Evolutionary conservation across 176 grass and related monocot species (phyloP), one percentile per base, ranked within the genome.

Genomic region (Triticum monococcum): DNA sequence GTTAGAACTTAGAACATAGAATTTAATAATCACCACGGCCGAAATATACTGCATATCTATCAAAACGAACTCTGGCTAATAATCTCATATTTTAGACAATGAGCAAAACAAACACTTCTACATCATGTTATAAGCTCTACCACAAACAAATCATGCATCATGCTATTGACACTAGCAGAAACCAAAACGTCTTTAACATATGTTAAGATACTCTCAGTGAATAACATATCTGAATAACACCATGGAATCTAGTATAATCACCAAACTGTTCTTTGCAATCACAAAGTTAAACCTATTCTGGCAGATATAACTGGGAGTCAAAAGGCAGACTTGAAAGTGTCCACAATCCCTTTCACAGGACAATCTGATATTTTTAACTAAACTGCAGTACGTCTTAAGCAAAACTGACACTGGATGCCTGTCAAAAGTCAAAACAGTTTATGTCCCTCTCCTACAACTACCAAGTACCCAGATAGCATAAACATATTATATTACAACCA

Each of bases 321-420:
- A 54, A 31, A 76, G 45, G 26, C 14, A 32, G 48, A 54, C 18
- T 26, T 76, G 25, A 31, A 54, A 32, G 72, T 50, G 45, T 50
- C 73, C 45, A 76, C 50, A 45, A 54, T 18, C 72, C 72, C 68
- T 28, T 48, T 20, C n/a, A 41, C 54, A 12, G 68, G 68, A 70
- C 60, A 26, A 22, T 24, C 54, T 83, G 28, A 57, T 20, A 28
- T 32, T 75, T 81, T 28, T 57, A 80, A n/a, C 16, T 54, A 65
- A 41, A 40, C 43, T 74, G 64, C 24, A 59, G 32, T 84, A 71
- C 17, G 64, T 54, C 28, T 23, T 38, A 64, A 30, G 72, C 5
- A 86, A 75, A 86, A 75, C 12, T 65, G 17, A 22, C 9, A 84
- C 31, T 23, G 22, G 67, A 77, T 61, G 25, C 23, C n/a, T 80